Base-by-base conservation (phyloP, 106 monocot genomes). In the Dendrobium chrysotoxum region DNA sequence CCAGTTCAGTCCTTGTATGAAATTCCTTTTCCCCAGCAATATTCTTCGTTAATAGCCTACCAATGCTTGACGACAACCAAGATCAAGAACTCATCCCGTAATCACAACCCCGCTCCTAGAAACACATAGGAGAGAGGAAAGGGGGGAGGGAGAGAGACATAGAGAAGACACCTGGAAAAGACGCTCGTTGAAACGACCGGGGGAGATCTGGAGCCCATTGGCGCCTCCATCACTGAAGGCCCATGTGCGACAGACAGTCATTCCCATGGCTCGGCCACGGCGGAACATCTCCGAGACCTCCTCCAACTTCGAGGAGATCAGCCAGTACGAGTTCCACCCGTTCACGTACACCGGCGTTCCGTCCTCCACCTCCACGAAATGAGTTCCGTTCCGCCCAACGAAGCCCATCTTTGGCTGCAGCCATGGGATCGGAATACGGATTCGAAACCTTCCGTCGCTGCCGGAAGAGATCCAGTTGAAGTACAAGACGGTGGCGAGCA, bases 321-420 rank as follows among this genome's bases (percentile, higher is more conserved):
- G 53, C 96, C 96, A 96, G 83, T 96, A 96, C 41, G 96, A 93
- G 82, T 96, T 96, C 93, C 93, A 96, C 16, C 94, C 94, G 77
- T 92, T 94, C 23, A 94, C 47, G 79, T 90, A 94, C 12, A 92
- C 40, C 40, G 84, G 85, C 4, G 77, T 20, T 28, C 80, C 80
- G 42, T 46, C 50, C 21, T 28, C 25, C 57, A 13, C 17, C 78
- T 89, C 85, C 18, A 91, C 83, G 89, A 96, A 93, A 18, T 76
- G 89, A 58, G 89, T 90, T 31, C 78, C 86, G 83, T 83, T 86
- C 46, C 88, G 79, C 79, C 73, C 76, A 50, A 90, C 75, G 84
- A 93, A 94, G 2, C 66, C 75, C 90, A 92, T 87, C 70, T 38
- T 28, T 25, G 93, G 91, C 73, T 90, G 91, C 5, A 88, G 86